Evolutionary conservation across 2,329 filamentous ascomycete genomes (phyloP).

Genomic region (Cercospora sp.): DNA sequence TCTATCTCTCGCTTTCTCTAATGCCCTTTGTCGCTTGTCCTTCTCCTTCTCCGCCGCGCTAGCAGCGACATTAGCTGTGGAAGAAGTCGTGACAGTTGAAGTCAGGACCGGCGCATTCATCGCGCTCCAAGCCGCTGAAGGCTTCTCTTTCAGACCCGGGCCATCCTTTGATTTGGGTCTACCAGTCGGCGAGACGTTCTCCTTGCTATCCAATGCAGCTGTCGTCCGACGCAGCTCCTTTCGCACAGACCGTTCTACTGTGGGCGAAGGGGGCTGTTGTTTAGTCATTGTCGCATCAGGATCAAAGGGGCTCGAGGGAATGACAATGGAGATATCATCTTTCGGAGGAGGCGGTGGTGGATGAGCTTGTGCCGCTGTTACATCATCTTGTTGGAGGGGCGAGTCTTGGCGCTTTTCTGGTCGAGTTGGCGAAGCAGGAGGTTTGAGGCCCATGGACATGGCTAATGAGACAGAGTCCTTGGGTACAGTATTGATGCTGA

Average conservation of each 20-base stretch:
- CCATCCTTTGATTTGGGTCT: constrained; percentile 22
- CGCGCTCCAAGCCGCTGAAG: constrained; percentile 33
- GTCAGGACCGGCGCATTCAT: constrained; percentile 23
- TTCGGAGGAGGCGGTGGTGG: neutral
- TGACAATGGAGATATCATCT: constrained; percentile 2
- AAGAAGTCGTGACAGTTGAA: constrained; percentile 1
- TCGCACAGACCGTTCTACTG: constrained; percentile 11
- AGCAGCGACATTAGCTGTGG: constrained; percentile 25
- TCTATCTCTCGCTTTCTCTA: constrained; percentile 32
- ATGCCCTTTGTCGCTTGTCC: constrained; percentile 4
- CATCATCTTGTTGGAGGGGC: constrained; percentile 20
- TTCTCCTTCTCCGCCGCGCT: neutral
- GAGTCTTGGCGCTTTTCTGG: constrained; percentile 25
- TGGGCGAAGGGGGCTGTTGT: constrained; percentile 13
- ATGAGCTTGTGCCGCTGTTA: constrained; percentile 19
- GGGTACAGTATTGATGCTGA: constrained; percentile 34
- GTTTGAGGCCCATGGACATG: constrained; percentile 26
- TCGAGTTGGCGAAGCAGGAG: constrained; percentile 19
- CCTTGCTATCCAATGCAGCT: constrained; percentile 20
- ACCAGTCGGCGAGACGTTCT: constrained; percentile 26
- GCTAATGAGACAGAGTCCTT: constrained; percentile 20
- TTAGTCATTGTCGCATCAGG: constrained; percentile 6
- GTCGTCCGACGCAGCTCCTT: constrained; percentile 12
- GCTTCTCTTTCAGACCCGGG: constrained; percentile 19
- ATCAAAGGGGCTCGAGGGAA: constrained; percentile 15